Conservation (phyloP, 2,329 filamentous ascomycete genomes). For the Stagonosporopsis rhizophila region DNA sequence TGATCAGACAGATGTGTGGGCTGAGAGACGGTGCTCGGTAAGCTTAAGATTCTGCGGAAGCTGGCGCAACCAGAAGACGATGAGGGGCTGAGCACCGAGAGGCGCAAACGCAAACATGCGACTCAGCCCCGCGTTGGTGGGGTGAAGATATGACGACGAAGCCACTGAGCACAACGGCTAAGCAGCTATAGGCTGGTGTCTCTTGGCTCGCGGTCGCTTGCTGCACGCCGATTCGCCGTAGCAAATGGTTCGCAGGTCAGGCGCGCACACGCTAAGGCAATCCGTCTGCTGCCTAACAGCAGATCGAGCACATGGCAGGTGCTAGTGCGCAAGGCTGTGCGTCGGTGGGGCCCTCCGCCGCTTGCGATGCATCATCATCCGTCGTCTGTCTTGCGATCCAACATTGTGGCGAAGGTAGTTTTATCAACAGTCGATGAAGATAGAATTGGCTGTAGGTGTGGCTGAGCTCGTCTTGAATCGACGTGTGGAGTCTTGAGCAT, state of each 20-base stretch:
- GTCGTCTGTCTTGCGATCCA: not conserved
- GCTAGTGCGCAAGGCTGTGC: slow-evolving; percentile 15
- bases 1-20: slow-evolving; percentile 1
- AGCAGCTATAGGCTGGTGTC: not conserved
- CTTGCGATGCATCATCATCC: not conserved
- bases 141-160: slow-evolving; percentile 14
- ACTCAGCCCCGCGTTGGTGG: slow-evolving; percentile 19
- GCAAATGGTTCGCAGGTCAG: slow-evolving; percentile 14
- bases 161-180: slow-evolving; percentile 4
- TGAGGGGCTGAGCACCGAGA: slow-evolving; percentile 4
- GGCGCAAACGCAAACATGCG: not conserved
- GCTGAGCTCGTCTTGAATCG: no score
- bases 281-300: slow-evolving; percentile 3
- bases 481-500: no score
- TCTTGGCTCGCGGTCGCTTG: not conserved
- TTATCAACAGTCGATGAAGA: no score
- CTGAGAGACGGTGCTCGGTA: slow-evolving; percentile 1
- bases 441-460: no score
- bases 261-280: slow-evolving; percentile 8
- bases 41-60: not conserved
- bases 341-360: not conserved
- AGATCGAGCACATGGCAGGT: slow-evolving; percentile 1
- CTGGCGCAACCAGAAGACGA: slow-evolving; percentile 2
- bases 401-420: no score
- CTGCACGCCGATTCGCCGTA: not conserved